Evolutionary conservation across 306 rosid genomes (phyloP).

Genomic region (Cicer arietinum): DNA sequence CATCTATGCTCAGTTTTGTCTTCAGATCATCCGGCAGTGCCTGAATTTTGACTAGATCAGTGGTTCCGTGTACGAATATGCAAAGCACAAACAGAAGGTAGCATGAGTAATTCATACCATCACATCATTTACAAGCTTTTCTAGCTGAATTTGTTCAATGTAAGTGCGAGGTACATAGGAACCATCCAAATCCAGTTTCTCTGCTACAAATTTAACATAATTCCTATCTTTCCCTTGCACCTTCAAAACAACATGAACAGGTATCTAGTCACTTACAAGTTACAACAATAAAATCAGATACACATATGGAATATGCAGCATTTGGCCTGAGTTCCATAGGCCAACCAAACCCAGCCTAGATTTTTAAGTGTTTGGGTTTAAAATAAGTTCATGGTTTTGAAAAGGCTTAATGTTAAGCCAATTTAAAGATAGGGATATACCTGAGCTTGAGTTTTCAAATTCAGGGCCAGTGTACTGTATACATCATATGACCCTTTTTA

Average conservation of each 20-base stretch:
- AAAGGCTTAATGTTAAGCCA: constrained; percentile 19
- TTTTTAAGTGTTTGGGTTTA: constrained; percentile 12
- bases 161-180: constrained; percentile 94
- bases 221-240: constrained; percentile 94
- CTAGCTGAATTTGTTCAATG: constrained; percentile 98
- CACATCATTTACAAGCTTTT: constrained; percentile 96
- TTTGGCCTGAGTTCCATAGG: constrained; percentile 19
- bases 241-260: constrained; percentile 57
- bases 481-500: not conserved
- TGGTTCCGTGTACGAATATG: constrained; percentile 11
- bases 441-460: not conserved
- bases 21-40: constrained; percentile 94
- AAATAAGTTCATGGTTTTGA: constrained; percentile 6
- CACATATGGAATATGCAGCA: constrained; percentile 11
- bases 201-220: constrained; percentile 70
- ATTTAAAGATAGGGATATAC: constrained; percentile 9
- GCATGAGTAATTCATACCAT: constrained; percentile 64
- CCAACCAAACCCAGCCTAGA: constrained; percentile 26
- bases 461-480: constrained; percentile 6
- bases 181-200: constrained; percentile 84
- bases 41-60: constrained; percentile 65
- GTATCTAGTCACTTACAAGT: constrained; percentile 28
- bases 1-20: constrained; percentile 88
- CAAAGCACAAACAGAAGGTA: constrained; percentile 38
- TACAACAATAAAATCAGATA: constrained; percentile 23